phyloP scores from a whole-genome alignment of 83 land plant species.

The Picea abies region DNA sequence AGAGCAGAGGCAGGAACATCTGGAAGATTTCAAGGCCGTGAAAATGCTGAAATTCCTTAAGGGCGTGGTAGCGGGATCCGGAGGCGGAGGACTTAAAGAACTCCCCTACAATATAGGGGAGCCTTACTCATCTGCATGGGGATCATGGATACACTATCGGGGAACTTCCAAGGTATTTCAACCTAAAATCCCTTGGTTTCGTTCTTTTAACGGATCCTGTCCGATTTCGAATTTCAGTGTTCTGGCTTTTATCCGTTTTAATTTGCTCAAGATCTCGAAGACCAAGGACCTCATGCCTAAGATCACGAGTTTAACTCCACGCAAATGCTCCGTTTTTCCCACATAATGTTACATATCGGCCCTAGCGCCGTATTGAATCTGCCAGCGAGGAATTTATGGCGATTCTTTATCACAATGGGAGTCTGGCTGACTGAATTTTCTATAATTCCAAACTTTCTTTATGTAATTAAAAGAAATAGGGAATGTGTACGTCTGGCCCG shows the following conservation, averaged over 20 bases:
- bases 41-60: slow-evolving; percentile 92
- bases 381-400: background rate
- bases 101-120: slow-evolving; percentile 97
- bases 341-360: background rate
- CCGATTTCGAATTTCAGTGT: too few relatives aligned
- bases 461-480: background rate
- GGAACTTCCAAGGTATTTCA: slow-evolving; percentile 85
- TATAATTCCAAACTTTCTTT: background rate
- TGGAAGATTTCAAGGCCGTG: background rate
- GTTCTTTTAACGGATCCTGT: background rate
- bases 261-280: background rate
- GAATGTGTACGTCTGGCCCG: background rate
- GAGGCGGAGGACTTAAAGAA: slow-evolving; percentile 86
- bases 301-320: background rate
- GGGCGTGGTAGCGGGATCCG: slow-evolving; percentile 94
- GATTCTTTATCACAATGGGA: background rate
- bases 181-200: background rate
- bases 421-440: background rate
- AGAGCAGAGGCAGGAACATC: too few relatives aligned
- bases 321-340: background rate
- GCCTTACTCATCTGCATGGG: slow-evolving; percentile 94
- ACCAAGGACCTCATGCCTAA: too few relatives aligned
- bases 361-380: background rate
- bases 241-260: background rate
- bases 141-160: slow-evolving; percentile 91